These are phyloP conservation scores for Paramecium caudatum DNA, from an alignment of 73 alveolate genomes.

Conservation along the genomic window DNA sequence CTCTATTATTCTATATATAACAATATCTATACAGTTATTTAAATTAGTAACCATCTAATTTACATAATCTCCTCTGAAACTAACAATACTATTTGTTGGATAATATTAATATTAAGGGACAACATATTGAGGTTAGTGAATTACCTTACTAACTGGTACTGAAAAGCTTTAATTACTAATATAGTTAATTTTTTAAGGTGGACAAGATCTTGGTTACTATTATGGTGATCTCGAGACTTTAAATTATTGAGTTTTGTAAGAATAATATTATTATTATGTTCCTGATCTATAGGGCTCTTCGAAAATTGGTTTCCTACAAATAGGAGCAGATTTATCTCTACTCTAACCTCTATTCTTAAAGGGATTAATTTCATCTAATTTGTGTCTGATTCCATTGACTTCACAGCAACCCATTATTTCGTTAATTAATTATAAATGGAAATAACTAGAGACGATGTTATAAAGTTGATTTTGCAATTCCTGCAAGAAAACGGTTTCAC, in stretches of 20 bases:
- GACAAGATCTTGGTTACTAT: conserved; percentile 1
- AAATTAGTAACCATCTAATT: background rate
- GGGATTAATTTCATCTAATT: background rate
- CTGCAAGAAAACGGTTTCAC: conserved; percentile 16
- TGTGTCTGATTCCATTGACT: background rate
- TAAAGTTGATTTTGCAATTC: conserved; percentile 24
- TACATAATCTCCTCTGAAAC: conserved; percentile 12
- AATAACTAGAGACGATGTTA: conserved; percentile 43
- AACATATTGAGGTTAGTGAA: background rate
- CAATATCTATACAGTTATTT: background rate
- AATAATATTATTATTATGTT: background rate
- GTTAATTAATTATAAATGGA: conserved; percentile 43
- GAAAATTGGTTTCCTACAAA: conserved; percentile 6
- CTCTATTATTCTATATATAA: background rate
- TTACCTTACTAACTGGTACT: conserved; percentile 4
- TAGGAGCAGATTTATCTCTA: background rate
- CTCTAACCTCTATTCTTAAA: background rate
- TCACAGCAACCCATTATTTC: background rate
- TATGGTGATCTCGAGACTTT: conserved; percentile 3
- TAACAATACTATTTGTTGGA: conserved; percentile 2
- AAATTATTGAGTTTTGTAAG: conserved; percentile 13
- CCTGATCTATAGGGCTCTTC: background rate
- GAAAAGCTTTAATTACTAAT: conserved; percentile 29
- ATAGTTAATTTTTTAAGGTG: background rate
- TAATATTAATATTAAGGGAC: background rate